Base-by-base conservation (phyloP, 176 grass and related monocot species). In the Eleusine indica region DNA sequence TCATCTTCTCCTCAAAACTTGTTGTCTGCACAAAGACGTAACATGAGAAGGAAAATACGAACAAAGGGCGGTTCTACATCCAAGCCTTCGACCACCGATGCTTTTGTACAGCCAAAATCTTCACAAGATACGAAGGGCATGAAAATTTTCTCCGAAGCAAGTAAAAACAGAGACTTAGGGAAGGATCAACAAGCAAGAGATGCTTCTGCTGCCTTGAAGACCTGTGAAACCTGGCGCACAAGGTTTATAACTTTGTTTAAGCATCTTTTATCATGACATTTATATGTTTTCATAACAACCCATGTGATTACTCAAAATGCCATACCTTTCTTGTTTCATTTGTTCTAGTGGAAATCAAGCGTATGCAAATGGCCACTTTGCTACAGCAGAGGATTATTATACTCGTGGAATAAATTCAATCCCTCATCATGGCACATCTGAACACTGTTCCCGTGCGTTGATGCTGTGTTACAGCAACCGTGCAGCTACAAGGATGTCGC, bases 381-480 rank as follows among this genome's bases (percentile, higher is more conserved):
- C 88, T 71, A 94, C 92, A 48, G 97, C 97, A 25, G 97, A 99
- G 61, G 97, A 92, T 75, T 92, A 88, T 85, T 99, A 99, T 83
- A 94, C 93, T 71, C 83, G 84, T 66, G 97, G 91, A 72, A 92
- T 99, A 83, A 91, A 87, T 84, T 94, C 86, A 62, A 86, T 99
- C 61, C 73, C 81, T 66, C 53, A 80, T 48, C 66, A 64, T 81
- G 89, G 79, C 67, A 25, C 87, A 84, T 87, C 89, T 73, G 84
- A 78, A 82, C 79, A 66, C 21, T 83, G 86, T 75, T 89, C 76
- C 74, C 87, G 8, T n/a, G 85, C 87, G 17, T 80, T 99, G 70
- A 96, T 92, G 93, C 61, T 99, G 52, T 99, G 97, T 78, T 96
- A 94, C 73, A 99, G 97, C 81, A 99, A 99, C 88, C 93, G 97